phyloP scores from a whole-genome alignment of 768 basidiomycete genomes.

The Cyathus striatus region DNA sequence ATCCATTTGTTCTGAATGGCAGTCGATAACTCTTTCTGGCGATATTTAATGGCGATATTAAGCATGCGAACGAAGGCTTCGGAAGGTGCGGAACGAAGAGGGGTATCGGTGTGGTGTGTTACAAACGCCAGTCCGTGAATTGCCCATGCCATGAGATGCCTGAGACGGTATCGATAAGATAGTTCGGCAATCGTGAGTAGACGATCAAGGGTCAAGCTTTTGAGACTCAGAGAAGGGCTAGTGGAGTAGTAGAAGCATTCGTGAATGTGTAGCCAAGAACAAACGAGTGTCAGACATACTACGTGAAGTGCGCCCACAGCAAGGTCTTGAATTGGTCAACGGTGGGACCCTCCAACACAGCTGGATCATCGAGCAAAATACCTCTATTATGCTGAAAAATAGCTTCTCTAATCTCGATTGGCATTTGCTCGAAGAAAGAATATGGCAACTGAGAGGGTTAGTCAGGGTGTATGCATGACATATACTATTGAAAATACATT shows the following conservation, averaged over 20 bases:
- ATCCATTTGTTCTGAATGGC: slow-evolving; percentile 26
- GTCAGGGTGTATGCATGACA: too few species aligned
- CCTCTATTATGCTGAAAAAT: slow-evolving; percentile 9
- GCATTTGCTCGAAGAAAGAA: slow-evolving; percentile 14
- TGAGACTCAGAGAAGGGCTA: slow-evolving; percentile 20
- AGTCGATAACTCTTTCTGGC: slow-evolving; percentile 14
- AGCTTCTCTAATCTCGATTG: slow-evolving; percentile 8
- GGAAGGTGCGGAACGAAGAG: slow-evolving; percentile 20
- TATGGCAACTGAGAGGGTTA: slow-evolving; percentile 7
- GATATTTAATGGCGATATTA: slow-evolving; percentile 26
- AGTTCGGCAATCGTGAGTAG: slow-evolving; percentile 34
- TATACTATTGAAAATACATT: too few species aligned
- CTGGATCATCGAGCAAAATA: slow-evolving; percentile 21
- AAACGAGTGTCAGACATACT: slow-evolving; percentile 21
- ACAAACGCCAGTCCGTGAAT: slow-evolving; percentile 24
- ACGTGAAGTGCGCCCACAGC: slow-evolving; percentile 30
- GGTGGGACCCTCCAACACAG: slow-evolving; percentile 31
- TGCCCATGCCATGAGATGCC: slow-evolving; percentile 30
- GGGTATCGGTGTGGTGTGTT: slow-evolving; percentile 13
- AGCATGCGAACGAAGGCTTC: slow-evolving; percentile 25
- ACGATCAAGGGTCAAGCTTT: slow-evolving; percentile 21
- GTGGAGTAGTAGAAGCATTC: too few species aligned
- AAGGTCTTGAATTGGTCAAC: slow-evolving; percentile 31
- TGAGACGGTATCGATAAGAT: slow-evolving; percentile 33
- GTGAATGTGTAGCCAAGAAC: slow-evolving; percentile 5